Conservation (phyloP, 371 early-diverging fungal genomes). For the Syncephalastrum racemosum region DNA sequence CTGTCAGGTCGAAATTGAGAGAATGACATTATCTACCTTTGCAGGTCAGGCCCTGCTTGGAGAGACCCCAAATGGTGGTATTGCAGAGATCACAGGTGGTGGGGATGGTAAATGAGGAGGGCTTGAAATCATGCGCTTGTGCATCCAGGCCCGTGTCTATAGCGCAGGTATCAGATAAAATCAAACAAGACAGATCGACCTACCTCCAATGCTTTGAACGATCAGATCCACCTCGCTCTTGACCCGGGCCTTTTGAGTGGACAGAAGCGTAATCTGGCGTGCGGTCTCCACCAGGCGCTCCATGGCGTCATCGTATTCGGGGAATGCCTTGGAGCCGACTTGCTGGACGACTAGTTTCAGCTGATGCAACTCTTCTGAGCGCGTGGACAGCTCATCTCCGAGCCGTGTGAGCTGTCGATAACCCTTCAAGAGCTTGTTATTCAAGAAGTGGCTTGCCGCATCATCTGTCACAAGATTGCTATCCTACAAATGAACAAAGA, state of each 20-base stretch:
- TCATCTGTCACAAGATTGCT: slow-evolving; percentile 53
- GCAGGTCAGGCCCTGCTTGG: slow-evolving; percentile 77
- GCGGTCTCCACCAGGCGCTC: slow-evolving; percentile 52
- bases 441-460: slow-evolving; percentile 55
- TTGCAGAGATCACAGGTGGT: slow-evolving; percentile 80
- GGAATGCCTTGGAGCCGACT: slow-evolving; percentile 23
- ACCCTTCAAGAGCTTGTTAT: slow-evolving; percentile 63
- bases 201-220: slow-evolving; percentile 61
- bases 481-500: slow-evolving; percentile 33
- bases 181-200: neutral
- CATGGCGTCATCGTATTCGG: slow-evolving; percentile 33
- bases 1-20: neutral
- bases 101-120: slow-evolving; percentile 76
- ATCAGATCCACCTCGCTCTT: slow-evolving; percentile 62
- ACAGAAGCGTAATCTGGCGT: slow-evolving; percentile 50
- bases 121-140: slow-evolving; percentile 69
- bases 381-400: slow-evolving; percentile 47
- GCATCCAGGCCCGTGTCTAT: slow-evolving; percentile 50
- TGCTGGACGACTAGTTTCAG: slow-evolving; percentile 19
- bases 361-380: slow-evolving; percentile 23
- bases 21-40: slow-evolving; percentile 39
- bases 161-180: neutral
- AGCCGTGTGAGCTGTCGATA: slow-evolving; percentile 43
- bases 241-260: slow-evolving; percentile 50
- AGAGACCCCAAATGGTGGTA: slow-evolving; percentile 74